Evolutionary conservation across 75 land plant species (phyloP).

Genomic region (Picea glauca): DNA sequence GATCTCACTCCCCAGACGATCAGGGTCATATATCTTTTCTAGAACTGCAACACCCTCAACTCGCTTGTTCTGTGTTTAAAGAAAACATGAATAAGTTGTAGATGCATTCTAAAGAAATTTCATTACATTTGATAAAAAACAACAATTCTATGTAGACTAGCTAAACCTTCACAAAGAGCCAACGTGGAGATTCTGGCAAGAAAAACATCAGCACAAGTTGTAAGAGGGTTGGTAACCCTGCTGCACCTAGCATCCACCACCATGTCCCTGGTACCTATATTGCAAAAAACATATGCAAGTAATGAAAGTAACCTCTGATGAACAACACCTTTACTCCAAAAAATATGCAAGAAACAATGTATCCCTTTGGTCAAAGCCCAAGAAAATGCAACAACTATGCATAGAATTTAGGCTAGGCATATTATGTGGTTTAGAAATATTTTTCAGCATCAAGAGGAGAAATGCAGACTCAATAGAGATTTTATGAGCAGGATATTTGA

Average conservation of each 20-base stretch:
- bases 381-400: too few relatives aligned
- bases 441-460: too few relatives aligned
- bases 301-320: too few relatives aligned
- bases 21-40: slow-evolving; percentile 66
- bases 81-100: neutral
- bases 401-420: neutral
- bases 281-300: neutral
- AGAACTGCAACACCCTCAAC: slow-evolving; percentile 61
- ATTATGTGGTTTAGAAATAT: neutral
- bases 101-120: neutral
- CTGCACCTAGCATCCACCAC: slow-evolving; percentile 86
- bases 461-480: neutral
- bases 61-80: slow-evolving; percentile 46
- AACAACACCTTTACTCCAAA: neutral
- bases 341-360: neutral
- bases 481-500: neutral
- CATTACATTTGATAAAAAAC: neutral
- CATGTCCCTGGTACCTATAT: slow-evolving; percentile 75
- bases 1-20: slow-evolving; percentile 60
- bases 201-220: slow-evolving; percentile 67
- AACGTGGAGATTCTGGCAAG: slow-evolving; percentile 82
- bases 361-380: neutral
- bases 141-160: neutral
- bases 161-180: slow-evolving; percentile 72
- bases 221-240: slow-evolving; percentile 61